Evolutionary conservation across 2,329 filamentous ascomycete species (phyloP).

Genomic region (Venturia aucupariae): DNA sequence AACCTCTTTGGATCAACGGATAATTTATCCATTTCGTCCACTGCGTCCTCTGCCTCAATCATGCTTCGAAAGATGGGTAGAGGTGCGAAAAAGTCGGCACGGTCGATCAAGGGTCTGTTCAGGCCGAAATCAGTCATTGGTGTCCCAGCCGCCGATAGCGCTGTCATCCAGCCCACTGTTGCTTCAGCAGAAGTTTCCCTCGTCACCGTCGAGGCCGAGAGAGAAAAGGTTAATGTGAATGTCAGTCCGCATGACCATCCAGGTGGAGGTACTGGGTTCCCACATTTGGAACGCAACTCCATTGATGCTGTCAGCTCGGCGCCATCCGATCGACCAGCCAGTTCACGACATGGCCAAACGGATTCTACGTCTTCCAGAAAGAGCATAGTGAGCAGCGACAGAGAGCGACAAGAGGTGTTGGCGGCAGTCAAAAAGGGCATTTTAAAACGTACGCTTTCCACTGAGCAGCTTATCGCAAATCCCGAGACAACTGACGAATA

Average conservation of each 20-base stretch:
- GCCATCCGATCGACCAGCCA: conserved; percentile 24
- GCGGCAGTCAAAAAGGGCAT: conserved; percentile 94
- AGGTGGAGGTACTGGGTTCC: conserved; percentile 70
- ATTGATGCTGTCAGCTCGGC: conserved; percentile 51
- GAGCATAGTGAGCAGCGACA: conserved; percentile 86
- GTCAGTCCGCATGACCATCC: conserved; percentile 56
- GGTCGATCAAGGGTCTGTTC: conserved; percentile 89
- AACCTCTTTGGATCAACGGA: conserved; percentile 90
- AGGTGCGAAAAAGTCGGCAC: conserved; percentile 89
- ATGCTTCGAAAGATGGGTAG: conserved; percentile 99
- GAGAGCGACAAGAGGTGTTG: conserved; percentile 81
- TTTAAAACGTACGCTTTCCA: conserved; percentile 62
- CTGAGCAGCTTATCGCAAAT: neutral
- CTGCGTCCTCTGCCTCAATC: conserved; percentile 78
- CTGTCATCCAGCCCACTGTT: conserved; percentile 5
- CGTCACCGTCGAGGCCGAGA: conserved; percentile 90
- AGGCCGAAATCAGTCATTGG: conserved; percentile 86
- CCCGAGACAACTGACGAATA: neutral
- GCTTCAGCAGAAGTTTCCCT: conserved; percentile 68
- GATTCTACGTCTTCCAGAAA: conserved; percentile 53
- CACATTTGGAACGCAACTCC: conserved; percentile 74
- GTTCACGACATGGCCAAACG: conserved; percentile 18
- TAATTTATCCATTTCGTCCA: conserved; percentile 85
- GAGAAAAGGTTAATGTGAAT: conserved; percentile 72
- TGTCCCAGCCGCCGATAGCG: conserved; percentile 56